Percentiles rank a stretch among this genome's conserved stretches.
phyloP scores from a whole-genome alignment of 208 protist species.

The Endotrypanum monterogeii region DNA sequence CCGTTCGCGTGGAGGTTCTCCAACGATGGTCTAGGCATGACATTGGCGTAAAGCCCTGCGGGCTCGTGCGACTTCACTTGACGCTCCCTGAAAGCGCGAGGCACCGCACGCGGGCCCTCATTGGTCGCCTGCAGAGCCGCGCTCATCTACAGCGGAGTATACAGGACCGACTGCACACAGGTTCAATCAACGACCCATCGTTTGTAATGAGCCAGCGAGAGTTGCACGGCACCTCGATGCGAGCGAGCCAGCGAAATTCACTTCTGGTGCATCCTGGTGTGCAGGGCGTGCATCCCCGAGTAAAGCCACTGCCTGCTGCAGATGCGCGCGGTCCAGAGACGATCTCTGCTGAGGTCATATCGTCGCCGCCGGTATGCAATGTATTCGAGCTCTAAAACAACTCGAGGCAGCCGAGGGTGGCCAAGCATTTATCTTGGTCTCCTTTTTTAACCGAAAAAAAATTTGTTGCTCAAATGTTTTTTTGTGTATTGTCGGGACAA shows the following conservation, averaged over 20 bases:
- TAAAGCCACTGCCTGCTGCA: neutral
- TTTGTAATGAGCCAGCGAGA: slow-evolving; percentile 24
- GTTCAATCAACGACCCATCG: slow-evolving; percentile 17
- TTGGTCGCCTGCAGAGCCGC: slow-evolving; percentile 46
- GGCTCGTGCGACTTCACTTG: slow-evolving; percentile 38
- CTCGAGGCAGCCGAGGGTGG: no score
- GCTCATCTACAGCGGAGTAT: slow-evolving; percentile 8
- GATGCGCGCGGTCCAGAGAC: neutral
- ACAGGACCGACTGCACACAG: slow-evolving; percentile 18
- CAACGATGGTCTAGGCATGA: slow-evolving; percentile 9
- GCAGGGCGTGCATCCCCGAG: neutral
- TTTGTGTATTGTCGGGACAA: no score
- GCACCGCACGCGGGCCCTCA: slow-evolving; percentile 46
- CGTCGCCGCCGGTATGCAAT: neutral
- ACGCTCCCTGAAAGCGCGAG: slow-evolving; percentile 37
- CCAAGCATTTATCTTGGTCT: no score
- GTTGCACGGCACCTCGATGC: slow-evolving; percentile 24
- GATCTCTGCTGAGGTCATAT: neutral
- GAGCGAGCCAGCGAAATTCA: slow-evolving; percentile 23
- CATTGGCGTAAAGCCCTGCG: neutral
- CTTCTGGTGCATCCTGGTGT: slow-evolving; percentile 9
- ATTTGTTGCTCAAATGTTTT: no score
- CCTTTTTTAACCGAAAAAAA: no score
- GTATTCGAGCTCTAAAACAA: slow-evolving; percentile 12
- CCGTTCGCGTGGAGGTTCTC: slow-evolving; percentile 38